Base-by-base conservation (phyloP, 805 yeast species). In the Nakazawaea ambrosiae region DNA sequence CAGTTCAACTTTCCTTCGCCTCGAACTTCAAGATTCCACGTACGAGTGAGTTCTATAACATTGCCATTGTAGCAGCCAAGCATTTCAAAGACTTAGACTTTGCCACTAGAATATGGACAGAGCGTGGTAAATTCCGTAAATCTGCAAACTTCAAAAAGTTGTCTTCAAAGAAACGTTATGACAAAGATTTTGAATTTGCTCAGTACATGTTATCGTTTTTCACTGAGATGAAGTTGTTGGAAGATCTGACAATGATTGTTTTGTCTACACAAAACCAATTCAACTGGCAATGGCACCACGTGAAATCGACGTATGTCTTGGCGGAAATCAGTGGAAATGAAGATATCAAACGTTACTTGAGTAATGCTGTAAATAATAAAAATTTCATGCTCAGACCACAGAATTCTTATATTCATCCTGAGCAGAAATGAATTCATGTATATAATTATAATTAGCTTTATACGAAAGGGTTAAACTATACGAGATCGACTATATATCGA, bases 81-180 rank as follows among this genome's bases (percentile, higher is more conserved):
- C 62, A 65, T 33, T 72, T 72, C 49, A 64, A 67, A 27, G 71
- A 79, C 48, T 55, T 68, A 28, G 64, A 63, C 0, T 73, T 81
- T 51, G 89, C 88, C 4, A 76, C 75, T 39, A 55, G 59, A 19
- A 63, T 84, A 1, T 88, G 96, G 95, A 56, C 60, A 2, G 95
- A 84, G 49, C 72, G 97, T 49, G 96, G 96, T 2, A 43, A 54
- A 17, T 87, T 70, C 58, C 65, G 96, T 36, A 74, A 73, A 41
- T 66, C 83, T 0, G 18, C 33, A 0, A 45, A 46, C 3, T 88
- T 82, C 63, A 70, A 65, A 36, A 26, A 40, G 0, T 50, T 75
- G 14, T 34, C 63, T 1, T 48, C 59, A 8, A 36, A 40, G 0
- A 53, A 47, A 20, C 75, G 70, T 45, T 68, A 69, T 30, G 50